Percentiles rank a stretch among this genome's conserved stretches.
phyloP scores from a whole-genome alignment of 2,329 filamentous ascomycete genomes.

The Penicillium sp. region DNA sequence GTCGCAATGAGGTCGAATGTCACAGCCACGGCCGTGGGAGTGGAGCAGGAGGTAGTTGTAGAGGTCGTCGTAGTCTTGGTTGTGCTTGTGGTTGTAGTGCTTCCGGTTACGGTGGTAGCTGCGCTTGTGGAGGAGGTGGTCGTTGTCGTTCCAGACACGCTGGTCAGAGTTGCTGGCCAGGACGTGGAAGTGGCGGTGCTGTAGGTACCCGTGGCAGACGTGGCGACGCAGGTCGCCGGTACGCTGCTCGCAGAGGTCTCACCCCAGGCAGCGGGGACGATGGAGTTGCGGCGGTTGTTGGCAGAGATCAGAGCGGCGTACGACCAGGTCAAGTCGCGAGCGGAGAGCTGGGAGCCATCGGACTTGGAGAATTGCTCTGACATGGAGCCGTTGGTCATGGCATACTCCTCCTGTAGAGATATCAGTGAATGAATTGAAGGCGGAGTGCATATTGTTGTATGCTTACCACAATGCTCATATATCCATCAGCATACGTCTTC shows the following conservation, averaged over 20 bases:
- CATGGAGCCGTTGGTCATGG: constrained; percentile 35
- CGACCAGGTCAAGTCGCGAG: constrained; percentile 48
- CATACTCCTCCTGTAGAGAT: constrained; percentile 27
- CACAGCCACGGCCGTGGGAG: constrained; percentile 55
- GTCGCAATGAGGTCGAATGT: constrained; percentile 62
- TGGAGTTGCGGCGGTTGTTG: constrained; percentile 33
- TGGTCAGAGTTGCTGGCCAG: constrained; percentile 35
- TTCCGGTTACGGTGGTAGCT: not conserved
- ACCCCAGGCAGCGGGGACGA: constrained; percentile 39
- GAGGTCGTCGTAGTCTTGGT: not conserved
- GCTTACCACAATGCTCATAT: constrained; percentile 48
- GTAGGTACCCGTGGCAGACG: constrained; percentile 38
- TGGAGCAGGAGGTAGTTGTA: constrained; percentile 25
- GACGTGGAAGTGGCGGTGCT: constrained; percentile 33
- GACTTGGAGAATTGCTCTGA: constrained; percentile 44
- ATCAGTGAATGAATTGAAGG: not conserved
- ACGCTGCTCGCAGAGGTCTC: constrained; percentile 34
- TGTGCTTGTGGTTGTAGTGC: not conserved
- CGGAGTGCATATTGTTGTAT: not conserved
- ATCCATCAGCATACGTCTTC: constrained; percentile 63
- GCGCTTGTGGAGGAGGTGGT: not conserved
- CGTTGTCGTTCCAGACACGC: constrained; percentile 13
- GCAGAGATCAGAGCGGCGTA: constrained; percentile 46
- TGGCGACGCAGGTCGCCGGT: constrained; percentile 31
- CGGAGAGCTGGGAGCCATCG: constrained; percentile 40